These are phyloP conservation scores for Ustanciosporium gigantosporum DNA, from an alignment of 1,284 basidiomycete genomes.

Conservation along the genomic window DNA sequence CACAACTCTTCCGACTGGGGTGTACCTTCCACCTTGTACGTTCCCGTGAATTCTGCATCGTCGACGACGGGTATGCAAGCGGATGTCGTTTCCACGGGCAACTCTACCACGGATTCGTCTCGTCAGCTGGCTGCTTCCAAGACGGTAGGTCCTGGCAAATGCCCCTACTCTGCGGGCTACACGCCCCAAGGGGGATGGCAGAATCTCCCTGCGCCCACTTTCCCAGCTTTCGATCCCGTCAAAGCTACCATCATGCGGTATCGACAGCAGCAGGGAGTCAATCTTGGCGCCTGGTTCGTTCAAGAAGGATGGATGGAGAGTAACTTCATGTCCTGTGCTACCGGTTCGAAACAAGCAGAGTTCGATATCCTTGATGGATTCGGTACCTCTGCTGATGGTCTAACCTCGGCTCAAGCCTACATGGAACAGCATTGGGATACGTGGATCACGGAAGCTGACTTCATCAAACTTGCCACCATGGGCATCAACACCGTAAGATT, in stretches of 20 bases:
- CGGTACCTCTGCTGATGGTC: slow-evolving; percentile 66
- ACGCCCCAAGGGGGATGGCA: slow-evolving; percentile 47
- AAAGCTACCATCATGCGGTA: slow-evolving; percentile 56
- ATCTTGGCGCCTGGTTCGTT: slow-evolving; percentile 66
- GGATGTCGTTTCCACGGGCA: too few species aligned
- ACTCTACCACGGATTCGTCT: slow-evolving; percentile 2
- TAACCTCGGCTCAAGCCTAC: slow-evolving; percentile 63
- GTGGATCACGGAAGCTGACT: slow-evolving; percentile 69
- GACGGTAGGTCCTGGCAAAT: slow-evolving; percentile 51
- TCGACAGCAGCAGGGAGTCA: slow-evolving; percentile 54
- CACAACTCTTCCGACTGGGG: slow-evolving; percentile 46
- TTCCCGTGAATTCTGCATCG: slow-evolving; percentile 27
- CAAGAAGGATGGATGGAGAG: slow-evolving; percentile 78
- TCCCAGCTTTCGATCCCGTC: slow-evolving; percentile 50
- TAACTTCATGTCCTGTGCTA: slow-evolving; percentile 71
- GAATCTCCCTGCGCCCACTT: slow-evolving; percentile 39
- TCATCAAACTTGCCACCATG: slow-evolving; percentile 57
- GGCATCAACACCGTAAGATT: slow-evolving; percentile 62
- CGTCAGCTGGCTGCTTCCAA: slow-evolving; percentile 23
- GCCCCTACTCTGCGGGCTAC: slow-evolving; percentile 47
- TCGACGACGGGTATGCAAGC: too few species aligned
- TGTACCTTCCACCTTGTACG: slow-evolving; percentile 39
- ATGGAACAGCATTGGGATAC: slow-evolving; percentile 79
- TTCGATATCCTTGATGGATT: slow-evolving; percentile 63
- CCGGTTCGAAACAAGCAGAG: slow-evolving; percentile 66